Evolutionary conservation across 495 filamentous ascomycete genomes (phyloP), one percentile per base, ranked within the genome.

Genomic region (Clohesyomyces aquaticus): DNA sequence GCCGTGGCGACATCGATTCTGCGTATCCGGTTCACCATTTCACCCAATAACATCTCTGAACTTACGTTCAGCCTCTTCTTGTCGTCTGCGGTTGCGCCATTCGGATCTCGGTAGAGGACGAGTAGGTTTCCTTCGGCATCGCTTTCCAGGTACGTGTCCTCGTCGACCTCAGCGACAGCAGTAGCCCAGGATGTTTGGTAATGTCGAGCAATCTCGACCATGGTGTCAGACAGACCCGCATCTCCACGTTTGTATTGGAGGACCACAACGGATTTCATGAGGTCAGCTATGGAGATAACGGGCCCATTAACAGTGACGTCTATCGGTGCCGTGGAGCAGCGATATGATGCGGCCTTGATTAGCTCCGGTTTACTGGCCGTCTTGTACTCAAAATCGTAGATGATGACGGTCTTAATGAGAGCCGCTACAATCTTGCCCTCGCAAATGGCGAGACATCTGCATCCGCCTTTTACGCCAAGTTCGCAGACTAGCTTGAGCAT

Each of bases 201-300:
- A 71, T 96, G 91, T 18, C 93, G 82, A 4, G 90, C 88, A 6
- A 90, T 78, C 78, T 97, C 93, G 0, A 73, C 77, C 43, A 96
- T 78, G 63, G 76, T 65, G 76, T 82, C 77, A 26, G 73, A 65
- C 6, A 76, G 71, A 0, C 74, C 80, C 27, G 66, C 74, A 75
- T 26, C 76, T 23, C 68, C 68, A 4, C 78, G 78, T 9, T 77
- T 75, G 68, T 85, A 92, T 70, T 91, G 77, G 11, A 96, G 77
- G 10, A 98, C 73, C 16, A 88, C 88, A 38, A 94, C 78, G 29
- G 89, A 93, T 78, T 97, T 96, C 91, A 96, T 98, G 41, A 99
- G 77, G 68, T 99, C 94, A 0, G 87, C 90, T 3, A 99, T 86
- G 0, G 89, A 89, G 63, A 98, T 93, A 26, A 83, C 80, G 59